Base-by-base conservation (phyloP, 176 grass and related monocot species). In the Triticum urartu region DNA sequence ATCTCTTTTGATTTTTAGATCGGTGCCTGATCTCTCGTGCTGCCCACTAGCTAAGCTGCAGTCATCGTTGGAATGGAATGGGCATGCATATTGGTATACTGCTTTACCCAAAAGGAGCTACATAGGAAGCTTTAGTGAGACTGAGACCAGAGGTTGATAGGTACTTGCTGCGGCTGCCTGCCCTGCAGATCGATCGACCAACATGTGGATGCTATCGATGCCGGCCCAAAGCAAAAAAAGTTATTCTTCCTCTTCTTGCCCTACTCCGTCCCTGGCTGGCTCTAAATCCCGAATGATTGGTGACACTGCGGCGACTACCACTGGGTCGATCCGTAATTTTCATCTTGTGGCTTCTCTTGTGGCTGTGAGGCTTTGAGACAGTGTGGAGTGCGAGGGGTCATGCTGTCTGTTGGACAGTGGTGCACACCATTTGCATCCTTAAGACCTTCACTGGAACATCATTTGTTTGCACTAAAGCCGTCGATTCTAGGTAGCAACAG, bases 21-120 rank as follows among this genome's bases (percentile, higher is more conserved):
- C 14, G 62, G 24, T 47, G 32, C 72, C 65, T 58, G 17, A 78
- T 83, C 71, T 75, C 56, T 89, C 68, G 32, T 89, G 67, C 67
- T 2, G 7, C 77, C 82, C 60, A 85, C 42, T 45, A 28, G 28
- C 50, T 54, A 18, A 18, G 50, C 0, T 83, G 12, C 64, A 14
- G 18, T 59, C 54, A 47, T 62, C 42, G 15, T 59, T 50, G 58
- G 3, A 38, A 9, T 21, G 60, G 54, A 34, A 82, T 83, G 86
- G 33, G 20, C 45, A 12, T 75, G 60, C 61, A 69, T 38, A 28
- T 25, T 36, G 56, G 33, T 26, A 6, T 0, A 6, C 18, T 10
- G 78, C 45, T 32, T 82, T 82, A 58, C 11, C 14, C 42, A 20
- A 77, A 89, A 75, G 43, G 60, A 76, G 54, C 54, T 59, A 59